phyloP scores from a whole-genome alignment of 495 filamentous ascomycete species.

The Extremus antarcticus region DNA sequence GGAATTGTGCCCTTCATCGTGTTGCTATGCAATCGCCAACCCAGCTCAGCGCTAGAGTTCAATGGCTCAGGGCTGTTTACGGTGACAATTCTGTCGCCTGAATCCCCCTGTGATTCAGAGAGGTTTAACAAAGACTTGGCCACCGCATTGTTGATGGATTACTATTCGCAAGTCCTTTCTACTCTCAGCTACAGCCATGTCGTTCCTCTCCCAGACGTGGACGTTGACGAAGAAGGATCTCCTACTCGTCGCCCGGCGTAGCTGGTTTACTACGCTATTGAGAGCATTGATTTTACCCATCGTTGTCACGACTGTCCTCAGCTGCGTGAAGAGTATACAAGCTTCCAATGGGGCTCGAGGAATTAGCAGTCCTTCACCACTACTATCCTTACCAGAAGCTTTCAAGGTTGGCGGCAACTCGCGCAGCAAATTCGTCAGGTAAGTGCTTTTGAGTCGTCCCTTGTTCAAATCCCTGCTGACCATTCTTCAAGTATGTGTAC shows the following conservation, averaged over 20 bases:
- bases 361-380: background rate
- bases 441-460: background rate
- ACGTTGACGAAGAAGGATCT: conserved; percentile 2
- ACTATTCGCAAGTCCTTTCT: background rate
- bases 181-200: background rate
- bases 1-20: no score
- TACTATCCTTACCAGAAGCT: background rate
- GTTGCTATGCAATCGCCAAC: no score
- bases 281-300: background rate
- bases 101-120: no score
- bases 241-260: background rate
- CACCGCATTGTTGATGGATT: no score
- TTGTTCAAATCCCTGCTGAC: no score
- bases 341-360: background rate
- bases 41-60: no score
- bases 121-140: no score
- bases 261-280: background rate
- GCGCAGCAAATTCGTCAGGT: background rate
- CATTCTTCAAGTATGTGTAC: no score
- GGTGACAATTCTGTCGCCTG: no score
- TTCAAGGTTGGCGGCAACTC: background rate
- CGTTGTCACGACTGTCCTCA: background rate
- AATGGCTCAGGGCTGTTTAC: no score
- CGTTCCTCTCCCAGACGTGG: background rate
- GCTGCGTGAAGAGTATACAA: background rate